phyloP scores from a whole-genome alignment of 2,329 filamentous ascomycete genomes.

The Lachnellula willkommii region DNA sequence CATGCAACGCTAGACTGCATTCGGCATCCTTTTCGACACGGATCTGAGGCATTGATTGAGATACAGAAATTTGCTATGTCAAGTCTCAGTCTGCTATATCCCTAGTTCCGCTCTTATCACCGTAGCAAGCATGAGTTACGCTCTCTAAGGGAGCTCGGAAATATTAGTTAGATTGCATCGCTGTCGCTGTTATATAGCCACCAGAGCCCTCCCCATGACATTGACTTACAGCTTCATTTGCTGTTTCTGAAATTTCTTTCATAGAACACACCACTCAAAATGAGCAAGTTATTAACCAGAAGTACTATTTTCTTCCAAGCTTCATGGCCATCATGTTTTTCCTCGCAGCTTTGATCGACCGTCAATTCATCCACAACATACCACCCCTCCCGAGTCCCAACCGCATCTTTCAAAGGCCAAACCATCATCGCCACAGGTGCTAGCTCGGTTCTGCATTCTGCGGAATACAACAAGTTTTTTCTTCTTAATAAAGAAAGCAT shows the following conservation, averaged over 20 bases:
- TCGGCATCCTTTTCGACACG: neutral
- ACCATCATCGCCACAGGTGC: conserved; percentile 9
- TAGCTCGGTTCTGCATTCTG: neutral
- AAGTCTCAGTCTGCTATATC: too few species aligned
- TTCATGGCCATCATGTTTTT: neutral
- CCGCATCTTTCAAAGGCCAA: conserved; percentile 2
- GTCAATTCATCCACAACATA: conserved; percentile 2
- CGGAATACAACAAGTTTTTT: neutral
- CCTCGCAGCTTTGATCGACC: conserved; percentile 3
- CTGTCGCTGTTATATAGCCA: too few species aligned
- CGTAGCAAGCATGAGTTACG: too few species aligned
- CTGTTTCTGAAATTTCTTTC: too few species aligned
- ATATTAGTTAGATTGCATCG: too few species aligned
- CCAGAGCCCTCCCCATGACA: too few species aligned
- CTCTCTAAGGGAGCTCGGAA: too few species aligned
- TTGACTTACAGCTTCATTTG: too few species aligned
- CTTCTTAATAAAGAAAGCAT: neutral
- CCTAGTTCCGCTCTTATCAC: too few species aligned
- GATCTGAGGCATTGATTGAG: too few species aligned
- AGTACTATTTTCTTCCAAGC: neutral
- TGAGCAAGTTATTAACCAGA: neutral
- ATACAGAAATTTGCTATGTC: too few species aligned
- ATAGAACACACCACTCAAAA: neutral
- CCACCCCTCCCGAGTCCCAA: neutral
- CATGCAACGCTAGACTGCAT: neutral